phyloP scores from a whole-genome alignment of 208 protist species.

The Phytomonas francai region DNA sequence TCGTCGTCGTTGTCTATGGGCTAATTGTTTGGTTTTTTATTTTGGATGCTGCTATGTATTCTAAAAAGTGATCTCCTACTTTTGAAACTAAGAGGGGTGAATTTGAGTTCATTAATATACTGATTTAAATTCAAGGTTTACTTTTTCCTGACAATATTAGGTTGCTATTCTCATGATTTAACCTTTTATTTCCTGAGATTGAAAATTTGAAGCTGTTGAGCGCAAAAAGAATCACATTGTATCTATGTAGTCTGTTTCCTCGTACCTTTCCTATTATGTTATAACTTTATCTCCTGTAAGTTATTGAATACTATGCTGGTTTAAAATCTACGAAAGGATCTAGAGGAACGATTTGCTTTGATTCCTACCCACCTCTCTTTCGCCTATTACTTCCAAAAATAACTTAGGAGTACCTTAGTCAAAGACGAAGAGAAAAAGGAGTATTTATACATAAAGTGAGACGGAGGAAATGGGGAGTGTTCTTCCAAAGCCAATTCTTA shows the following conservation, averaged over 20 bases:
- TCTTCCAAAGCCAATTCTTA: conserved; percentile 80
- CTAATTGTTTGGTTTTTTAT: conserved; percentile 1
- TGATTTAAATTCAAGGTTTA: conserved; percentile 2
- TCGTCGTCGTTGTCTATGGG: not conserved
- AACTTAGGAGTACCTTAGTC: not conserved
- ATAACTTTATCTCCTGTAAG: not conserved
- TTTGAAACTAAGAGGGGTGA: conserved; percentile 3
- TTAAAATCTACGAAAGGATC: not conserved
- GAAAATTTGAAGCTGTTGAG: not conserved
- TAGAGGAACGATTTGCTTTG: conserved; percentile 2
- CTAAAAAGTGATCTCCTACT: conserved; percentile 4
- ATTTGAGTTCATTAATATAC: not conserved
- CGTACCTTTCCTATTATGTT: not conserved
- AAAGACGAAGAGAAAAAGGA: not conserved
- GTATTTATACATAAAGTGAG: conserved; percentile 4
- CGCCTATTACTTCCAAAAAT: conserved; percentile 4
- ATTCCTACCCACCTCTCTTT: conserved; percentile 11
- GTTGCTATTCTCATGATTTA: not conserved
- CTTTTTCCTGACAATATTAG: not conserved
- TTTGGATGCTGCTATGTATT: too few relatives aligned
- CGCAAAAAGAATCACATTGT: not conserved
- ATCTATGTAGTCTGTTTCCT: not conserved
- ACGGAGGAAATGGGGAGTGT: conserved; percentile 51
- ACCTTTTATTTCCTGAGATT: not conserved
- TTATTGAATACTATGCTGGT: not conserved